Conservation (phyloP, 2,329 filamentous ascomycete species). For the Penicillium palitans region DNA sequence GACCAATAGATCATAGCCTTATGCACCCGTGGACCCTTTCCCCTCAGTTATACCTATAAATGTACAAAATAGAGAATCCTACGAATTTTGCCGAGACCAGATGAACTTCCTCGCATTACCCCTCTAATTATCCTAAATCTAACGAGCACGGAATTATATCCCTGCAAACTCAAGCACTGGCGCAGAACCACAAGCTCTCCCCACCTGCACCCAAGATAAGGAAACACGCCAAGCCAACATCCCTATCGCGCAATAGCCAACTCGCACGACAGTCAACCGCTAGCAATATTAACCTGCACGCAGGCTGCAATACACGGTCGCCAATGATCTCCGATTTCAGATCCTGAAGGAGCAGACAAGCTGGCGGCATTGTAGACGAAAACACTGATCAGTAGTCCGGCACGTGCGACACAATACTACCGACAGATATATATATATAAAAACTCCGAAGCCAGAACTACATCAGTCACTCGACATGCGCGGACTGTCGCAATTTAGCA, state of each 20-base stretch:
- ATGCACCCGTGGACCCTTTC: neutral
- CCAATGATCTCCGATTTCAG: constrained; percentile 42
- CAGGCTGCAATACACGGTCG: constrained; percentile 49
- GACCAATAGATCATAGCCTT: neutral
- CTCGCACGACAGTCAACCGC: constrained; percentile 56
- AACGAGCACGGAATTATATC: neutral
- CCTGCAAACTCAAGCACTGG: constrained; percentile 52
- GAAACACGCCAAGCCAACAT: too few relatives aligned
- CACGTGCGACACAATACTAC: too few relatives aligned
- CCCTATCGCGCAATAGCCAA: constrained; percentile 22
- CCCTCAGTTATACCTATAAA: neutral
- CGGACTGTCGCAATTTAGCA: too few relatives aligned
- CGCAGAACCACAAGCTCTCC: constrained; percentile 54
- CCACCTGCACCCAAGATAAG: too few relatives aligned
- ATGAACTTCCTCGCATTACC: constrained; percentile 34
- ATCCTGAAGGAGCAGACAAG: too few relatives aligned
- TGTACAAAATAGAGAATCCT: too few relatives aligned
- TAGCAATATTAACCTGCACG: constrained; percentile 56
- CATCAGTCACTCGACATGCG: too few relatives aligned
- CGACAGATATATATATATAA: too few relatives aligned
- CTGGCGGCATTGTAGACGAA: too few relatives aligned
- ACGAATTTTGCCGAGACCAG: neutral
- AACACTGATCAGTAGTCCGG: too few relatives aligned
- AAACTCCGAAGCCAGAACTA: too few relatives aligned
- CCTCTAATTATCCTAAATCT: constrained; percentile 36